Evolutionary conservation across 2,329 filamentous ascomycete species (phyloP), one percentile per base, ranked within the genome.

Genomic region (Gliomastix tumulicola): DNA sequence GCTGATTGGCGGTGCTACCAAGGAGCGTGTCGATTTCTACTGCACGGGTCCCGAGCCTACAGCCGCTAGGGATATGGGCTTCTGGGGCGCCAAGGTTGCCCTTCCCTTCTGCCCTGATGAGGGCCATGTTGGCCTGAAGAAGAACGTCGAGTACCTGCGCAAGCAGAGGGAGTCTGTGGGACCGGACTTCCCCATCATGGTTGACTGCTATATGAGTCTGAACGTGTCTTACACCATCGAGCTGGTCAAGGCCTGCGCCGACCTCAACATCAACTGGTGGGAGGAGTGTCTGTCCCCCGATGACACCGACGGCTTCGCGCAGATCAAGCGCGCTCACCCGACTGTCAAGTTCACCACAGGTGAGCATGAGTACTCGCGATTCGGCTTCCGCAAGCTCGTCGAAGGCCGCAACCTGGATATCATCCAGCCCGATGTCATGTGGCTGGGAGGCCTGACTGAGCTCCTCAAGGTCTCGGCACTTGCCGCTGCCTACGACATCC

Each of bases 191-290:
- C 89, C 89, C 32, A 73, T 96, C 47, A 89, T 94, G 71, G 89
- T 96, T 6, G 89, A 96, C 65, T 96, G 89, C 71, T 96, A 94
- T 65, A 96, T 96, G 89, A 89, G 84, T 48, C 69, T 96, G 53
- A 95, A 89, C 51, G 89, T 96, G 19, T 68, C 85, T 2, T 96
- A 96, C 65, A 94, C 87, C 5, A 94, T 96, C 48, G 84, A 95
- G 61, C 72, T 96, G 18, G 89, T 85, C 42, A 85, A 89, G 63
- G 83, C 82, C 35, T 88, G 83, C 55, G 76, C 86, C 49, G 80
- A 88, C 48, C 74, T 95, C 47, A 76, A 90, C 60, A 89, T 96
- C 57, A 88, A 95, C 68, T 96, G 89, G 89, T 95, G 88, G 88
- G 89, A 96, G 66, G 89, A 96, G 68, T 94, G 88, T 46, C 68